Percentiles rank a stretch among this genome's conserved stretches.
These are phyloP conservation scores for Termitomyces sp. DNA, from an alignment of 768 basidiomycete genomes.

Conservation along the genomic window DNA sequence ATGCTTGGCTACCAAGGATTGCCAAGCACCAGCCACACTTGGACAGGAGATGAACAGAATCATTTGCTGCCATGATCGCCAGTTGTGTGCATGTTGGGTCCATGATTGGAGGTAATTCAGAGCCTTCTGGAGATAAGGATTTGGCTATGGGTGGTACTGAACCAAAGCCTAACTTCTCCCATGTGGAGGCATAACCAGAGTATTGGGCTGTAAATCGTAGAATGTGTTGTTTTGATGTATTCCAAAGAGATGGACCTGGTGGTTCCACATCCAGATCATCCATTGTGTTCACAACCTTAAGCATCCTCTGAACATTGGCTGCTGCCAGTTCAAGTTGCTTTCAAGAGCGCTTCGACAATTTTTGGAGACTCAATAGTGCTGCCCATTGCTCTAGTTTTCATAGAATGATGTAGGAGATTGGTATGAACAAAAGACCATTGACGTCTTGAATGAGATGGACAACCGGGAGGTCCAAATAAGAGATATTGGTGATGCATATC, in stretches of 20 bases:
- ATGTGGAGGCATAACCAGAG: too few species aligned
- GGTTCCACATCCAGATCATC: not conserved
- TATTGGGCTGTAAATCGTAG: not conserved
- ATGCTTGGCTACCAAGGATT: slow-evolving; percentile 37
- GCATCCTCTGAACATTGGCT: not conserved
- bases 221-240: not conserved
- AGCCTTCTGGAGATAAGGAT: too few species aligned
- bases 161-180: slow-evolving; percentile 10
- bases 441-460: too few species aligned
- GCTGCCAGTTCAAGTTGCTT: not conserved
- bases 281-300: not conserved
- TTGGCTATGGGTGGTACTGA: not conserved
- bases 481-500: too few species aligned
- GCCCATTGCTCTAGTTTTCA: slow-evolving; percentile 10
- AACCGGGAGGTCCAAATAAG: too few species aligned
- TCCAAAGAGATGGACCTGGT: too few species aligned
- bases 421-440: too few species aligned
- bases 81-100: slow-evolving; percentile 16
- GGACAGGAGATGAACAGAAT: too few species aligned
- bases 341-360: not conserved
- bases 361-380: not conserved
- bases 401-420: too few species aligned
- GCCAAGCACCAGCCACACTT: too few species aligned
- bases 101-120: not conserved
- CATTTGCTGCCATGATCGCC: slow-evolving; percentile 26